Conservation (phyloP, 2,329 filamentous ascomycete species). For the Scedosporium dehoogii region DNA sequence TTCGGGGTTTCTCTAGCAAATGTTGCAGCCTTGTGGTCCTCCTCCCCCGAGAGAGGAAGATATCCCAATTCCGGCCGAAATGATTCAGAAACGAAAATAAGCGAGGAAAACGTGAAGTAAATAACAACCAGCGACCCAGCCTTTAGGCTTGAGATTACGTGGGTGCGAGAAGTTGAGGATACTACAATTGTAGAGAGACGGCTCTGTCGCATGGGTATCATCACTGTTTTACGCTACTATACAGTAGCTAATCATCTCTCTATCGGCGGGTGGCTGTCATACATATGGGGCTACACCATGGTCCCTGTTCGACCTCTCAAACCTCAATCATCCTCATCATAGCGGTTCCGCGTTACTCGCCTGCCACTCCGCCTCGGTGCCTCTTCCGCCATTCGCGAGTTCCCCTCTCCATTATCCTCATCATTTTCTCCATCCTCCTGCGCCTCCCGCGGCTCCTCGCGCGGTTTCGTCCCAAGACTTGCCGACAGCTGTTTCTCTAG, state of each 20-base stretch:
- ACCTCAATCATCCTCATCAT: neutral
- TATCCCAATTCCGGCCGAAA: conserved; percentile 9
- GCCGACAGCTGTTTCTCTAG: conserved; percentile 49
- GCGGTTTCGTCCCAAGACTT: conserved; percentile 45
- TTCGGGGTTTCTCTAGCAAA: conserved; percentile 38
- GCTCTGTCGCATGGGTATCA: neutral
- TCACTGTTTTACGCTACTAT: neutral
- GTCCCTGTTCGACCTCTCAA: neutral
- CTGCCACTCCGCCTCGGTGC: neutral
- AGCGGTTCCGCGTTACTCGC: neutral
- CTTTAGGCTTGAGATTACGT: too few species aligned
- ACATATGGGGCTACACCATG: neutral
- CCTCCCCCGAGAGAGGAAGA: conserved; percentile 47
- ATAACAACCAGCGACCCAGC: too few species aligned
- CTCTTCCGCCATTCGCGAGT: conserved; percentile 11
- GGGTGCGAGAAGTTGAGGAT: neutral
- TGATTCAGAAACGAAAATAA: conserved; percentile 3
- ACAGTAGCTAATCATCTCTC: neutral
- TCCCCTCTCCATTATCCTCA: conserved; percentile 5
- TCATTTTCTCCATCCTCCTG: conserved; percentile 13
- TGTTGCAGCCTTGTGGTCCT: conserved; percentile 52
- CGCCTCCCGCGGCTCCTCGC: conserved; percentile 13
- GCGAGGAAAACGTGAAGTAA: neutral
- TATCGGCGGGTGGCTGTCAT: too few species aligned
- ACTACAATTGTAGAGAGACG: neutral